Percentiles rank a stretch among this genome's conserved stretches.
Conservation (phyloP, 1,139 yeast species). For the Nadsonia starkeyi-henricii region DNA sequence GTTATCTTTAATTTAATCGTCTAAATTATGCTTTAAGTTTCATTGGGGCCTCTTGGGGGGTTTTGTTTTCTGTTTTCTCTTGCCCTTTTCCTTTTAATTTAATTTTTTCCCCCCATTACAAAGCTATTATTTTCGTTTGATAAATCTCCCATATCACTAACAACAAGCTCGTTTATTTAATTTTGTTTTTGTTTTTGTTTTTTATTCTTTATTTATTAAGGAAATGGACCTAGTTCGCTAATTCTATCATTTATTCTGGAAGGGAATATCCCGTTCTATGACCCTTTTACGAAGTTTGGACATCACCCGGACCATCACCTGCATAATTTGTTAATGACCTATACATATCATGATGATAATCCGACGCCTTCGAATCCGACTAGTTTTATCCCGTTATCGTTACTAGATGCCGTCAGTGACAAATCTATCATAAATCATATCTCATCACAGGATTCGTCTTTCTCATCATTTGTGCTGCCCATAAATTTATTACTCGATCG, state of each 20-base stretch:
- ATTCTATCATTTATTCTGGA: conserved; percentile 20
- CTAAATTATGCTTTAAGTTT: neutral
- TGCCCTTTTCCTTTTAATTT: neutral
- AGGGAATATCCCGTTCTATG: conserved; percentile 23
- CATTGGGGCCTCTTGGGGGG: too few relatives aligned
- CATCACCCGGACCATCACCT: conserved; percentile 21
- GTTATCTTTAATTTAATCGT: neutral
- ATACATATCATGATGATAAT: conserved; percentile 2
- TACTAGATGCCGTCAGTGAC: conserved; percentile 16
- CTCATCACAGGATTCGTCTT: conserved; percentile 14
- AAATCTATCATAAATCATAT: conserved; percentile 13
- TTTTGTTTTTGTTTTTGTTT: neutral
- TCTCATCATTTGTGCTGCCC: conserved; percentile 16
- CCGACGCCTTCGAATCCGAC: too few relatives aligned
- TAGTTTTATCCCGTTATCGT: conserved; percentile 4
- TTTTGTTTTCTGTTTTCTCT: too few relatives aligned
- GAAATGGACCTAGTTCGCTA: conserved; percentile 24
- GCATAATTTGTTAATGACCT: conserved; percentile 14
- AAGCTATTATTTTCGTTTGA: too few relatives aligned
- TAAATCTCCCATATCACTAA: too few relatives aligned
- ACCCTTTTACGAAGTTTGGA: conserved; percentile 14
- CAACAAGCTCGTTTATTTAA: too few relatives aligned
- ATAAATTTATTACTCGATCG: conserved; percentile 20
- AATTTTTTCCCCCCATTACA: neutral
- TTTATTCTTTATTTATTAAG: conserved; percentile 6